Percentiles rank a stretch among this genome's conserved stretches.
These are phyloP conservation scores for Pythium coloratum DNA, from an alignment of 352 stramenopile species.

Conservation along the genomic window DNA sequence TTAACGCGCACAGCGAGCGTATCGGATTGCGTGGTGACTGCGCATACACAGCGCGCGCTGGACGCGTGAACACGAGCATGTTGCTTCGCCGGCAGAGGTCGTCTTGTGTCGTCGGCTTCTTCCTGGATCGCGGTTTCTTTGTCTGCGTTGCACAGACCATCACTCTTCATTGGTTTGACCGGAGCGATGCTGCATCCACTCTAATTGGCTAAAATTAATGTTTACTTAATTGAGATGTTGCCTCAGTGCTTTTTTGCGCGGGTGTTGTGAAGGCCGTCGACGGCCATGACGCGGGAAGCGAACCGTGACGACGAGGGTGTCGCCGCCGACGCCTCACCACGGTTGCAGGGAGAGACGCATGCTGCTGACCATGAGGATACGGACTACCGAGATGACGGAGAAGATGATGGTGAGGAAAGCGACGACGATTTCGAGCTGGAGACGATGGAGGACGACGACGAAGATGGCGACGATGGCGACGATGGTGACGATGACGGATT, in stretches of 20 bases:
- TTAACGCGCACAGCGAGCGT: background rate
- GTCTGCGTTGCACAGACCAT: background rate
- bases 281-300: conserved; percentile 13
- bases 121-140: background rate
- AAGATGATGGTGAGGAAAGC: conserved; percentile 23
- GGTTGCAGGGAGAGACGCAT: background rate
- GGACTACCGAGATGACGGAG: background rate
- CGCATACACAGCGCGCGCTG: background rate
- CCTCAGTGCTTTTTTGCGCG: background rate
- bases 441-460: conserved; percentile 27
- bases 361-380: background rate
- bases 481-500: background rate
- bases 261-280: background rate
- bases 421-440: conserved; percentile 30
- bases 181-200: background rate
- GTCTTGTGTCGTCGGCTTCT: background rate
- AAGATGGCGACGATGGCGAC: conserved; percentile 13
- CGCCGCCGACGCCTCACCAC: conserved; percentile 4
- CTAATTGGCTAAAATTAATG: conserved; percentile 9
- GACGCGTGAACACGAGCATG: conserved; percentile 1
- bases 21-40: background rate
- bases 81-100: background rate
- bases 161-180: background rate
- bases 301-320: background rate
- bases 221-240: conserved; percentile 20